Evolutionary conservation across 306 rosid genomes (phyloP), one percentile per base, ranked within the genome.

Genomic region (Glycine latifolia): DNA sequence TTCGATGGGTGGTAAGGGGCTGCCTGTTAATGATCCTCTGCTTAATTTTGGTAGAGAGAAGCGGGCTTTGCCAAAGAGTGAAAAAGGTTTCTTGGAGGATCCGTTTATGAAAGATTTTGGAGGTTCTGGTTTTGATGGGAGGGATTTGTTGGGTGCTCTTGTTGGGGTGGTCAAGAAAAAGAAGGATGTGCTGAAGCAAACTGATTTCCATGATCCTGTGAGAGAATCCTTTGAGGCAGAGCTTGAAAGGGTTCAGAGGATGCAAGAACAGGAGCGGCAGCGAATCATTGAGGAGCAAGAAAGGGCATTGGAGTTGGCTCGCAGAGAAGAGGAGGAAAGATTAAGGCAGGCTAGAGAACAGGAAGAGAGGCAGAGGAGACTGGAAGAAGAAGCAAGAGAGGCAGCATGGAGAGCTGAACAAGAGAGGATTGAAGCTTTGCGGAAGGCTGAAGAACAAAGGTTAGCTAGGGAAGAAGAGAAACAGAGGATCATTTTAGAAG

Each of bases 171-270:
- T 93, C 39, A 95, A 90, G 91, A 93, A 90, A 89, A 95, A 95
- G 87, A 95, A 95, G 86, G 97, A 95, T 80, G 82, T 82, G 76
- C 67, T 81, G 59, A 91, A 85, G 77, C 97, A 93, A 83, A 88
- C 85, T 84, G 94, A 95, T 84, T 95, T 91, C 67, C 96, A 91
- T 83, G 99, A 95, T 87, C 95, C 97, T 68, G 97, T 86, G 48
- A 93, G 99, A 72, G 99, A 95, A 69, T 95, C 97, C 2, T 95
- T 95, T 79, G 99, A 95, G 93, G 99, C 99, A 15, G 99, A 95
- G 83, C 97, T 95, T 81, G 97, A 93, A 91, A 95, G 95, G 87
- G 99, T 95, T 88, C 99, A 95, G 89, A 94, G 89, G 87, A 82
- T 93, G 91, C 99, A 95, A 87, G 98, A 95, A 79, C 93, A 88